Evolutionary conservation across 805 yeast genomes (phyloP).

Genomic region (Ogataea pini): DNA sequence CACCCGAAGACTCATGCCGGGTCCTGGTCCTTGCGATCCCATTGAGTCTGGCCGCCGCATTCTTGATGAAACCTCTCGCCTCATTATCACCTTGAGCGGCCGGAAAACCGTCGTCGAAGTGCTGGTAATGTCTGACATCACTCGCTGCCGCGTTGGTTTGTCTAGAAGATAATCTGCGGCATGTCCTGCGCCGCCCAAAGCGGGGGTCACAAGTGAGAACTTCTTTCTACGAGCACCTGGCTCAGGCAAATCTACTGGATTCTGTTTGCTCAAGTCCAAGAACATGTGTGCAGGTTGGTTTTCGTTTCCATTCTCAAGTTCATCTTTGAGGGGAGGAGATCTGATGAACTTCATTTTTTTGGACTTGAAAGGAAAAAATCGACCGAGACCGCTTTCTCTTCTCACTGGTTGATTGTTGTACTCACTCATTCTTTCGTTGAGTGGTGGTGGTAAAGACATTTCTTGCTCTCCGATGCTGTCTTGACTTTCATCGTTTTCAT

Average conservation of each 20-base stretch:
- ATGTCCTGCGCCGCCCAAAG: slow-evolving; percentile 7
- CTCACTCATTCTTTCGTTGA: slow-evolving; percentile 4
- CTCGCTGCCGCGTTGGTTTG: slow-evolving; percentile 10
- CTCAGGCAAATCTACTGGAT: not conserved
- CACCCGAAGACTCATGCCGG: not conserved
- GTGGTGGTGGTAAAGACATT: not conserved
- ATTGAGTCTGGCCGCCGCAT: slow-evolving; percentile 9
- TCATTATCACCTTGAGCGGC: slow-evolving; percentile 13
- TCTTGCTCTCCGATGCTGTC: not conserved
- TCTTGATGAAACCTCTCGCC: slow-evolving; percentile 11
- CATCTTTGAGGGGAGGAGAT: slow-evolving; percentile 12
- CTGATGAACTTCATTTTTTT: slow-evolving; percentile 15
- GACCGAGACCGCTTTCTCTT: slow-evolving; percentile 10
- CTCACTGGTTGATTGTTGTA: slow-evolving; percentile 1
- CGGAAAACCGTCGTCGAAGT: slow-evolving; percentile 17
- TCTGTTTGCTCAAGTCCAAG: not conserved
- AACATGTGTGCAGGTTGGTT: not conserved
- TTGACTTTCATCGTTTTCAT: not conserved
- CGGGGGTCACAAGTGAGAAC: slow-evolving; percentile 13
- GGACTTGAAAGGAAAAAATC: slow-evolving; percentile 19
- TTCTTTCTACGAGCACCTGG: slow-evolving; percentile 1
- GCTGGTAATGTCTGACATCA: slow-evolving; percentile 18
- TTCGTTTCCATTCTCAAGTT: not conserved
- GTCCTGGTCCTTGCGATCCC: not conserved
- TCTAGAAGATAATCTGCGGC: not conserved